Percentiles rank a stretch among this genome's conserved stretches.
Conservation (phyloP, 257 asterid genomes). For the Salvia hispanica region DNA sequence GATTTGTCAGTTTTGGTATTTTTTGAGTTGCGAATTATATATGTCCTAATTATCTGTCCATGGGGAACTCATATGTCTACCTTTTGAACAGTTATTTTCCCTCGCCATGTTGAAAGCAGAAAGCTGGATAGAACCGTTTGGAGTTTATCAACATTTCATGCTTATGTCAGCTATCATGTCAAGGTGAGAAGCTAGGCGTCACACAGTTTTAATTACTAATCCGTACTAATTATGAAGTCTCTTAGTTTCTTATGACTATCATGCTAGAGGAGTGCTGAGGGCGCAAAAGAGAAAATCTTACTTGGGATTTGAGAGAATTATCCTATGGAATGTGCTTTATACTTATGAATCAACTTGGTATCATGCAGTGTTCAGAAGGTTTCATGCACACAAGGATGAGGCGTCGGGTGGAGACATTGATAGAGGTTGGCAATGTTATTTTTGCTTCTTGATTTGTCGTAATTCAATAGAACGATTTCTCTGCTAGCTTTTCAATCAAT, state of each 20-base stretch:
- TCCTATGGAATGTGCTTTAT: background rate
- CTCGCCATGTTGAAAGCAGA: conserved; percentile 94
- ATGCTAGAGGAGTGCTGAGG: conserved; percentile 16
- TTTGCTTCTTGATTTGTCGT: conserved; percentile 9
- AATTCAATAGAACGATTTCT: no score
- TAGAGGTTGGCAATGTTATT: conserved; percentile 58
- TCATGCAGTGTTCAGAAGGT: conserved; percentile 83
- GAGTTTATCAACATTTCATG: conserved; percentile 93
- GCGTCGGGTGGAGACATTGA: conserved; percentile 86
- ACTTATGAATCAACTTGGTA: background rate
- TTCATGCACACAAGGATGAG: conserved; percentile 99
- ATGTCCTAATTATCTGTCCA: conserved; percentile 23
- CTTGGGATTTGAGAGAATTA: background rate
- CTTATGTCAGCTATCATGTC: conserved; percentile 94
- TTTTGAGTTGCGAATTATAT: conserved; percentile 24
- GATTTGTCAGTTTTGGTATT: conserved; percentile 92
- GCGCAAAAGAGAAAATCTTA: background rate
- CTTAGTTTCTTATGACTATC: conserved; percentile 14
- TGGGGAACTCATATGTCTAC: conserved; percentile 25
- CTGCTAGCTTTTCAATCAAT: no score
- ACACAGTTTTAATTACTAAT: conserved; percentile 7
- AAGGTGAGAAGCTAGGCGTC: conserved; percentile 59
- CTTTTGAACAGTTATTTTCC: conserved; percentile 63
- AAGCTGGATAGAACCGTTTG: conserved; percentile 95
- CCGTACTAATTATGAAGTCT: background rate